Base-by-base conservation (phyloP, 2,329 filamentous ascomycete species). In the Neonectria sp. region DNA sequence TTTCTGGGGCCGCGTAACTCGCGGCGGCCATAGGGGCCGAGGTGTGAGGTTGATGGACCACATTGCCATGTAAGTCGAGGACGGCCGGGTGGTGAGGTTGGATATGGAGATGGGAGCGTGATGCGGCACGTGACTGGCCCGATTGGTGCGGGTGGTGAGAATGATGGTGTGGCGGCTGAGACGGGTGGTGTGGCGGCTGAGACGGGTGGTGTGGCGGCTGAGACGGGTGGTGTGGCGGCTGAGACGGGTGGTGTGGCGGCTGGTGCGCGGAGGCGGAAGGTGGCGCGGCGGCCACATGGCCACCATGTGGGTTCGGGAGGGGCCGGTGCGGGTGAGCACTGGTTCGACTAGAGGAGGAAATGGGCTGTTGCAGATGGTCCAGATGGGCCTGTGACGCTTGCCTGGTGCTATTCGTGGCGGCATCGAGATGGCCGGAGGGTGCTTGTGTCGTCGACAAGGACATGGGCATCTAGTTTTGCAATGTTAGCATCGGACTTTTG, bases 311-410 rank as follows among this genome's bases (percentile, higher is more conserved):
- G 8, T 67, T 71, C 69, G 55, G 67, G 68, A 49, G 71, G 68
- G 61, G 74, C 66, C 72, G 74, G 21, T 68, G 63, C 68, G 63
- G 72, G 63, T 68, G 65, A 69, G 73, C 63, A 68, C 72, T 76
- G 71, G 74, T 74, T 74, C 74, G 74, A 76, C 75, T 74, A 64
- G 67, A 65, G 60, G 71, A 61, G 37, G 74, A 71, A 76, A 74
- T 76, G 74, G 74, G 72, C 74, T 76, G 74, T 76, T 76, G 73
- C 62, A 68, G 65, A 61, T 70, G 73, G 52, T 51, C 63, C 33
- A 69, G 68, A 55, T 73, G 71, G n/a, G 62, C 67, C 70, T 72
- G 64, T 63, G 62, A 46, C 43, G 63, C 51, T 56, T 51, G 56
- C 33, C 46, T 25, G 56, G 63, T 56, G 63, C 49, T 51, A 27